Evolutionary conservation across 805 yeast genomes (phyloP).

Genomic region (Cephaloascus albidus): DNA sequence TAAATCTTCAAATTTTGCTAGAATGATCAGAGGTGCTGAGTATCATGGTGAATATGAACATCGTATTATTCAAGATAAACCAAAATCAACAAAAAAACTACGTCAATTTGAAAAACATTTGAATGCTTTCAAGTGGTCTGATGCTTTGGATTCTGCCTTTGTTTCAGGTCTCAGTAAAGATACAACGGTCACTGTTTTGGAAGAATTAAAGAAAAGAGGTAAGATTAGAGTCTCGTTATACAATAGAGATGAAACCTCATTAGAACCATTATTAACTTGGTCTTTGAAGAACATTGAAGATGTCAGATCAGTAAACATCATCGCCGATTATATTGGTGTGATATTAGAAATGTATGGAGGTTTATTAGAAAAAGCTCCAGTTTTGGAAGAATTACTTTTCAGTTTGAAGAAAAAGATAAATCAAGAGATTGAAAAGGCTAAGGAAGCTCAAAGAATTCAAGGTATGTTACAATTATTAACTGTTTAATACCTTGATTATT

Average conservation of each 20-base stretch:
- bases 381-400: slow-evolving; percentile 62
- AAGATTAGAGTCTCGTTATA: slow-evolving; percentile 74
- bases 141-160: slow-evolving; percentile 85
- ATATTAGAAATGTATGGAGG: slow-evolving; percentile 68
- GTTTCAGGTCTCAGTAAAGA: slow-evolving; percentile 72
- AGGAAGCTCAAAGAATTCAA: slow-evolving; percentile 80
- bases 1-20: slow-evolving; percentile 57
- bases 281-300: slow-evolving; percentile 70
- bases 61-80: slow-evolving; percentile 51
- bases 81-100: slow-evolving; percentile 45
- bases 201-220: slow-evolving; percentile 82
- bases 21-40: slow-evolving; percentile 86
- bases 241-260: slow-evolving; percentile 75
- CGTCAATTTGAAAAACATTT: slow-evolving; percentile 77
- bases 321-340: slow-evolving; percentile 61
- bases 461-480: slow-evolving; percentile 91
- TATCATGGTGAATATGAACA: slow-evolving; percentile 87
- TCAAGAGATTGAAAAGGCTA: slow-evolving; percentile 65
- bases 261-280: slow-evolving; percentile 87
- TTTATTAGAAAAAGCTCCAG: slow-evolving; percentile 65
- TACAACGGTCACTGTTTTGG: slow-evolving; percentile 70
- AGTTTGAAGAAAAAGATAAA: slow-evolving; percentile 54
- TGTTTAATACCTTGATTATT: slow-evolving; percentile 17
- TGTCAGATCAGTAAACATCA: slow-evolving; percentile 54
- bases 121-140: slow-evolving; percentile 85